These are phyloP conservation scores for Arthrobotrys megalospora DNA, from an alignment of 2,329 filamentous ascomycete species.

Conservation along the genomic window DNA sequence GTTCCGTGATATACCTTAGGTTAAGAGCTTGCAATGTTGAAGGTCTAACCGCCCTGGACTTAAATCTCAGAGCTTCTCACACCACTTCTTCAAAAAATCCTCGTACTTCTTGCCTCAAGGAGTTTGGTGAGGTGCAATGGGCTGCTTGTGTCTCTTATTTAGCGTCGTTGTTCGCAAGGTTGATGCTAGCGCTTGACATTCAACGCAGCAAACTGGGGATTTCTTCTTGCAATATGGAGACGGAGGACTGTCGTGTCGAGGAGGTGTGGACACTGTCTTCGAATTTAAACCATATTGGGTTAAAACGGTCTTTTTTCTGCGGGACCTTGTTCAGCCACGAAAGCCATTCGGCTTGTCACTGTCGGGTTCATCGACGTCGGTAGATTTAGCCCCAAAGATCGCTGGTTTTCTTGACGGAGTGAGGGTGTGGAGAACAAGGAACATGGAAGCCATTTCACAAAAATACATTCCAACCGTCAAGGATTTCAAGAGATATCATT, in stretches of 20 bases:
- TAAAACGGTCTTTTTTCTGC: constrained; percentile 27
- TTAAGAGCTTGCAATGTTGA: constrained; percentile 20
- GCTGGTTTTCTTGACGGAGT: constrained; percentile 29
- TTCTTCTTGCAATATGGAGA: constrained; percentile 2
- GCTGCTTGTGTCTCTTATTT: constrained; percentile 33
- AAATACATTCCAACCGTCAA: constrained; percentile 37
- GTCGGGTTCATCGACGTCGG: constrained; percentile 30
- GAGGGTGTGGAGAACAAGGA: constrained; percentile 36
- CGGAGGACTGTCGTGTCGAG: constrained; percentile 19
- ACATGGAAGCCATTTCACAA: constrained; percentile 13
- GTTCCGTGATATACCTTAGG: constrained; percentile 55
- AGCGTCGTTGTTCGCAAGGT: constrained; percentile 56
- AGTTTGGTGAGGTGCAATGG: constrained; percentile 22
- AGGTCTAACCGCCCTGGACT: constrained; percentile 28
- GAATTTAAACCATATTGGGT: constrained; percentile 52
- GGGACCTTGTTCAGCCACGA: constrained; percentile 43
- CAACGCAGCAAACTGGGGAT: constrained; percentile 17
- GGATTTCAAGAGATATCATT: constrained; percentile 44
- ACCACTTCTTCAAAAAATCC: constrained; percentile 12
- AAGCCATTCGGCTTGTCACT: constrained; percentile 33
- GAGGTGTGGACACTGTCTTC: constrained; percentile 22
- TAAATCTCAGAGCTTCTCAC: constrained; percentile 22
- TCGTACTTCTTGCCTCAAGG: constrained; percentile 28
- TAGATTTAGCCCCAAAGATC: constrained; percentile 43
- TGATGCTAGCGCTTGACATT: constrained; percentile 25